phyloP scores from a whole-genome alignment of 192 early-diverging fungal genomes.

The Geranomyces michiganensis region DNA sequence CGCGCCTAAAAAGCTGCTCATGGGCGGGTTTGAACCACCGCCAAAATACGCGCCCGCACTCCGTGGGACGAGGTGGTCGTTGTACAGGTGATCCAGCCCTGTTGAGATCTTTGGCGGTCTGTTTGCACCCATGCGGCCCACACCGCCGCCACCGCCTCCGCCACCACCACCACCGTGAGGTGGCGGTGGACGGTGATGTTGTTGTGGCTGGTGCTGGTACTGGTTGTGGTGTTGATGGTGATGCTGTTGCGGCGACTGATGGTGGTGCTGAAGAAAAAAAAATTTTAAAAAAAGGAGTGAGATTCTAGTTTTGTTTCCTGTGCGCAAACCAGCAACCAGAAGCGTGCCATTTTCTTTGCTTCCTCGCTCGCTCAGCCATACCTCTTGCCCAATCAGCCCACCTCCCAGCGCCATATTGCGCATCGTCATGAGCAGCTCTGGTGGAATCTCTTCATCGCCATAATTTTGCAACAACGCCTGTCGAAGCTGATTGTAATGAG shows the following conservation, averaged over 20 bases:
- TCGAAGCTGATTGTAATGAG: constrained; percentile 49
- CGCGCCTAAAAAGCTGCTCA: neutral
- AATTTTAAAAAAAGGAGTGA: constrained; percentile 8
- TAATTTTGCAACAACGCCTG: constrained; percentile 28
- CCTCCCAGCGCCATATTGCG: constrained; percentile 53
- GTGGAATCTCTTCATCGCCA: constrained; percentile 37
- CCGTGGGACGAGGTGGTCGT: constrained; percentile 19
- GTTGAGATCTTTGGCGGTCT: constrained; percentile 29
- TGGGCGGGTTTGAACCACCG: neutral
- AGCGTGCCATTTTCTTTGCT: no score
- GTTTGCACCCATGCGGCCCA: neutral
- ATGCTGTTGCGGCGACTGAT: constrained; percentile 5
- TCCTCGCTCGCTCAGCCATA: no score
- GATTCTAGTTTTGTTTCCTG: constrained; percentile 49
- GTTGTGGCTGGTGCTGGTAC: neutral
- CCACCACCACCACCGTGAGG: constrained; percentile 16
- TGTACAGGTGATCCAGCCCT: constrained; percentile 29
- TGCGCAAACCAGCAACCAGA: no score
- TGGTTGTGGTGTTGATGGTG: constrained; percentile 3
- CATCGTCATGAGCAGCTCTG: constrained; percentile 56
- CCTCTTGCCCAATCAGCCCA: neutral
- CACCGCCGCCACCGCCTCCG: constrained; percentile 2
- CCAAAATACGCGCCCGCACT: constrained; percentile 32
- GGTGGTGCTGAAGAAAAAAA: neutral
- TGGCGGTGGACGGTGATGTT: neutral